Evolutionary conservation across 1,284 basidiomycete genomes (phyloP).

Genomic region (Acaromyces ingoldii): DNA sequence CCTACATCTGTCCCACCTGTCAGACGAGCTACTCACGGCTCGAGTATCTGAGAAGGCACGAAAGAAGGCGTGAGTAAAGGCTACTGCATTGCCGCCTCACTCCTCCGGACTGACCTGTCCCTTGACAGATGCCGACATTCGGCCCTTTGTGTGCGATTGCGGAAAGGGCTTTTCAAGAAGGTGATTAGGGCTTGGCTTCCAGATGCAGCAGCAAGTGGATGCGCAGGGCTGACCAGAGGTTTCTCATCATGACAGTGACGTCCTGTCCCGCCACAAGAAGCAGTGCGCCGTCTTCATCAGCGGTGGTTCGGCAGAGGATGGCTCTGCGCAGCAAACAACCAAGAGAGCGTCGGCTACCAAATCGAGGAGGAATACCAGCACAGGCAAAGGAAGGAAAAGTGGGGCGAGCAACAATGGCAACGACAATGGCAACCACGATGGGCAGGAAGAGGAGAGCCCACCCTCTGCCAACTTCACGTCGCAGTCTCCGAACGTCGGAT

Average conservation of each 20-base stretch:
- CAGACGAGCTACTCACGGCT: slow-evolving; percentile 47
- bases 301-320: slow-evolving; percentile 13
- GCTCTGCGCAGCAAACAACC: background rate
- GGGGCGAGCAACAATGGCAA: background rate
- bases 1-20: slow-evolving; percentile 48
- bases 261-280: slow-evolving; percentile 45
- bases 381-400: background rate
- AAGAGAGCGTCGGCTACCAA: slow-evolving; percentile 3
- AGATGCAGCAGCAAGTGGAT: background rate
- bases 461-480: background rate
- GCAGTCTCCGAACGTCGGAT: background rate
- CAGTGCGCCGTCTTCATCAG: slow-evolving; percentile 42
- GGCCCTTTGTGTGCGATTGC: slow-evolving; percentile 48
- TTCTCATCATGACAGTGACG: slow-evolving; percentile 27
- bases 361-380: background rate
- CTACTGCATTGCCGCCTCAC: background rate
- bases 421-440: slow-evolving; percentile 1
- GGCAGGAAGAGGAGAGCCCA: no score
- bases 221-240: background rate
- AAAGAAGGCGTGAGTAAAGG: slow-evolving; percentile 36
- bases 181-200: slow-evolving; percentile 11
- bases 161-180: slow-evolving; percentile 49
- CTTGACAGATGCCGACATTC: slow-evolving; percentile 42
- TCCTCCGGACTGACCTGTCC: no score
- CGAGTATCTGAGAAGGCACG: slow-evolving; percentile 48